Evolutionary conservation across 805 yeast species (phyloP).

Genomic region (Schwanniomyces polymorphus): DNA sequence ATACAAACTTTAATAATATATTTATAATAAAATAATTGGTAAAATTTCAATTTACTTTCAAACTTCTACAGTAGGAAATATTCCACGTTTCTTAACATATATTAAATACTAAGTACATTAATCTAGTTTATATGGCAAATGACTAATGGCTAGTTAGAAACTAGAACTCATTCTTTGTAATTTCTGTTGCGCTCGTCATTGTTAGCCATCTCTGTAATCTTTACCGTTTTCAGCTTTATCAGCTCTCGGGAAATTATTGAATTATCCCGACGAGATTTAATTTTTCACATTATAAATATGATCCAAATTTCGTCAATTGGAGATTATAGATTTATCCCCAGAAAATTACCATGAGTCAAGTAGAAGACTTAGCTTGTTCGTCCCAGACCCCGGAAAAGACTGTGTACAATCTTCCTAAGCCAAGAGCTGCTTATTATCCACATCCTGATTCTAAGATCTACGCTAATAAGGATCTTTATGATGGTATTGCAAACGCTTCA

Average conservation of each 20-base stretch:
- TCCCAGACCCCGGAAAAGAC: slow-evolving; percentile 34
- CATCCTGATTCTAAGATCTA: slow-evolving; percentile 53
- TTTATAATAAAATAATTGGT: too few relatives aligned
- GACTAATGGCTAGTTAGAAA: too few relatives aligned
- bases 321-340: background rate
- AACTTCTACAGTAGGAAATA: too few relatives aligned
- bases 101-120: too few relatives aligned
- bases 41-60: too few relatives aligned
- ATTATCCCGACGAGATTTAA: background rate
- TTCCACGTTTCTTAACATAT: too few relatives aligned
- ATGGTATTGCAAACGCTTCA: slow-evolving; percentile 41
- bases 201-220: background rate
- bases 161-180: too few relatives aligned
- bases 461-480: slow-evolving; percentile 50
- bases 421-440: slow-evolving; percentile 58
- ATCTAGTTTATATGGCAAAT: too few relatives aligned
- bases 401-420: slow-evolving; percentile 39
- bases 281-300: background rate
- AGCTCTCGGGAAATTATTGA: background rate
- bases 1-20: background rate
- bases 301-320: background rate
- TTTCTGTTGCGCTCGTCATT: too few relatives aligned
- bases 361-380: slow-evolving; percentile 15
- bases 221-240: background rate
- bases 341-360: background rate